Evolutionary conservation across 1,284 basidiomycete species (phyloP), one percentile per base, ranked within the genome.

Genomic region (Tilletia horrida): DNA sequence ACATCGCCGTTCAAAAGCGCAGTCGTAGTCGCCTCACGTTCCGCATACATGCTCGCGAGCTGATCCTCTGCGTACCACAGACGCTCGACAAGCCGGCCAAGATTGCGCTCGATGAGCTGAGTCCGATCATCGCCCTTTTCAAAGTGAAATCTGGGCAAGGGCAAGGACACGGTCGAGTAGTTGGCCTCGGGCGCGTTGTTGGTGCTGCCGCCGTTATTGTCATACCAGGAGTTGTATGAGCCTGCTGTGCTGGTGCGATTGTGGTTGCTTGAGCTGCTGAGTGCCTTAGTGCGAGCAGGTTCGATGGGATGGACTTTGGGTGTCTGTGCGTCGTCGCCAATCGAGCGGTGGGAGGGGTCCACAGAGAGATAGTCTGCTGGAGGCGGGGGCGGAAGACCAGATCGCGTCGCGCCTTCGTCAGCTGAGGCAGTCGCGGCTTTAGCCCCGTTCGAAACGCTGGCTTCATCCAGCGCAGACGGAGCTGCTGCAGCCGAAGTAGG

Each of bases 31-130:
- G 45, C 16, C 29, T 59, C 55, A 9, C 55, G 55, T 14, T 59
- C 55, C 3, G 27, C 55, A n/a, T 59, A 35, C 13, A 59, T 25
- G 27, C 16, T 31, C 16, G 55, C 72, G 44, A 76, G 70, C 21
- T 75, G 71, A 43, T 77, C 71, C 64, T 79, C 77, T 18, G 77
- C 76, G 8, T 67, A 57, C 77, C 77, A 79, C 9, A 79, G 70
- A 14, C 77, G 67, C 63, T 77, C 76, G 62, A 77, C 76, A 11
- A 79, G 72, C 44, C 50, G 67, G 29, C 63, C 61, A 25, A 79
- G 52, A 43, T 77, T 76, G 18, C 66, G 70, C 59, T 79, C 76
- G 62, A 79, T 77, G 40, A 62, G 31, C 40, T 66, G 68, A 29
- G 73, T 76, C 45, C 74, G 69, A 18, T 71, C 68, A 43, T 78